Evolutionary conservation across 2,329 filamentous ascomycete species (phyloP).

Genomic region (Penicillium sp.): DNA sequence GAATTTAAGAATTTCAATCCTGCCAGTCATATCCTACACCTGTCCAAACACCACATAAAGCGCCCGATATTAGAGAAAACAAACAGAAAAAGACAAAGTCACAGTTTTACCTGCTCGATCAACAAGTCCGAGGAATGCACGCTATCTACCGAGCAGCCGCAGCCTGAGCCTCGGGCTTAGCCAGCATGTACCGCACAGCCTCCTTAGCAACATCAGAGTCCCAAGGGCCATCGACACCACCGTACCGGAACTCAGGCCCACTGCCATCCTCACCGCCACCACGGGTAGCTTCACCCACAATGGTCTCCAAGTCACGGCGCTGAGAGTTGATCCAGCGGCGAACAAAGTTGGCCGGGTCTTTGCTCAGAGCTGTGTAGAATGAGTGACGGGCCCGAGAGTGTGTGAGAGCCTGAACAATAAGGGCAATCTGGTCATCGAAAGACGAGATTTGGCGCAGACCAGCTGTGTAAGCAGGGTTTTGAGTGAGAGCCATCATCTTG

Average conservation of each 20-base stretch:
- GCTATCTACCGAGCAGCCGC: constrained; percentile 26
- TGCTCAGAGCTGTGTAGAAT: constrained; percentile 76
- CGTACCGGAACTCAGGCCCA: constrained; percentile 47
- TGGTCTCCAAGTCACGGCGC: constrained; percentile 83
- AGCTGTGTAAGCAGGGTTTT: constrained; percentile 68
- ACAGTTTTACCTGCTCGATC: not conserved
- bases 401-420: constrained; percentile 77
- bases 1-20: constrained; percentile 18
- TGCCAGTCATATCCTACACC: constrained; percentile 20
- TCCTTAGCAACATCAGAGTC: constrained; percentile 62
- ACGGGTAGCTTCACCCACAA: constrained; percentile 76
- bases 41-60: constrained; percentile 25
- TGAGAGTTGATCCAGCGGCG: constrained; percentile 88
- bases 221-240: constrained; percentile 64
- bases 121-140: not conserved
- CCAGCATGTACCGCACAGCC: constrained; percentile 63
- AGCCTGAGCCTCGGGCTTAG: constrained; percentile 47
- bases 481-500: constrained; percentile 65
- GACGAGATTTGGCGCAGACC: constrained; percentile 74
- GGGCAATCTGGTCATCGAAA: constrained; percentile 82
- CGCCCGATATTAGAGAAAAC: constrained; percentile 22
- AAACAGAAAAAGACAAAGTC: constrained; percentile 1
- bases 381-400: constrained; percentile 87
- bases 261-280: constrained; percentile 56
- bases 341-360: constrained; percentile 82